Conservation (phyloP, 176 grass and related monocot species). For the Aegilops sharonensis region DNA sequence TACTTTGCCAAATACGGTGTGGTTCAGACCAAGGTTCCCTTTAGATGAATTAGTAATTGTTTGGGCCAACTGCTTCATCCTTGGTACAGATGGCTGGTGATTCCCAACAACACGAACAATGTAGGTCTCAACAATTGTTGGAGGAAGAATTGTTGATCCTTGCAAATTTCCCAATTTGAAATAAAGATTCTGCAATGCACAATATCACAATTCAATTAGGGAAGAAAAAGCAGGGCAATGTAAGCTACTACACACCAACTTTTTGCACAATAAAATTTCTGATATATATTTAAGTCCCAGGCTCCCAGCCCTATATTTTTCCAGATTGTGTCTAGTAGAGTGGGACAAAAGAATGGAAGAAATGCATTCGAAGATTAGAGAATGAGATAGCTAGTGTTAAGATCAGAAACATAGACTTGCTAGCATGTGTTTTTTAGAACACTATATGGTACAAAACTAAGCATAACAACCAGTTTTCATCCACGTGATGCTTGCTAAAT, state of each 20-base stretch:
- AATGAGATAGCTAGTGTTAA: slow-evolving; percentile 1
- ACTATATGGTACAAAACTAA: neutral
- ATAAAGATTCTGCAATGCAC: slow-evolving; percentile 79
- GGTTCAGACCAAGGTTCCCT: slow-evolving; percentile 92
- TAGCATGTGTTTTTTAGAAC: neutral
- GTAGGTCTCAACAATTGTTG: slow-evolving; percentile 75
- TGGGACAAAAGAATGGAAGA: neutral
- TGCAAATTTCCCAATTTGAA: slow-evolving; percentile 82
- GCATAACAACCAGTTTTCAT: neutral
- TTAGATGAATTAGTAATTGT: slow-evolving; percentile 94
- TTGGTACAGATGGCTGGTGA: slow-evolving; percentile 72
- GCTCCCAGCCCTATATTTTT: neutral
- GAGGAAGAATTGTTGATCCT: slow-evolving; percentile 74
- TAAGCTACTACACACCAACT: neutral
- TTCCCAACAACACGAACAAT: slow-evolving; percentile 89
- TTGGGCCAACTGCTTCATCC: slow-evolving; percentile 89
- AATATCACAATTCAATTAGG: slow-evolving; percentile 12
- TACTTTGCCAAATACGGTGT: slow-evolving; percentile 89
- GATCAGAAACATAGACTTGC: neutral
- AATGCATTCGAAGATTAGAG: neutral
- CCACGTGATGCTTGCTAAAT: neutral
- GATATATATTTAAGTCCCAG: neutral
- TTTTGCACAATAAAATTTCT: neutral
- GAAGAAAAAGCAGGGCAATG: neutral
- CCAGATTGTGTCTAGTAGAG: neutral